Evolutionary conservation across 768 basidiomycete genomes (phyloP), one percentile per base, ranked within the genome.

Genomic region (Mycena rosella): DNA sequence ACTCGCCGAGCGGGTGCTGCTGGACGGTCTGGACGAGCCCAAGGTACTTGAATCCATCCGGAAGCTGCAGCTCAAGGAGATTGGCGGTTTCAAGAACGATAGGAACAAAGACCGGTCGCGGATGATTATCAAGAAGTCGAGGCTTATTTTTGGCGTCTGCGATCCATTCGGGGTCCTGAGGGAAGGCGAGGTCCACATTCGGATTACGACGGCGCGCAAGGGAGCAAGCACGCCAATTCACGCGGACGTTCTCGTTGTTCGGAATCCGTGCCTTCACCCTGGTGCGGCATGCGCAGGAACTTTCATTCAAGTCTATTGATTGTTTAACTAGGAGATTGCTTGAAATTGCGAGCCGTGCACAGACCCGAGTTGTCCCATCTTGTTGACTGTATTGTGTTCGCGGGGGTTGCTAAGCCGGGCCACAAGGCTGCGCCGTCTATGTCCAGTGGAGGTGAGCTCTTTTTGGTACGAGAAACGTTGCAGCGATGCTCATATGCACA

Each of bases 191-290:
- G 89, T 91, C 0, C 85, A 89, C 70, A 84, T 91, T 22, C 83
- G 89, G 2, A 84, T 91, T 34, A 87, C 85, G 0, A 78, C 82
- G 0, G 80, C 81, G 20, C 81, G 85, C 22, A 84, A 83, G 42
- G 90, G 89, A 3, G 80, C 81, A 0, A 78, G 85, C 5, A 89
- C 89, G 0, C 82, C 86, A 1, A 87, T 88, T 42, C 85, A 90
- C 67, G 83, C 85, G 0, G 87, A 90, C 69, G 88, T 91, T 0
- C 78, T 91, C 6, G 85, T 91, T 6, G 88, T 90, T 5, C 80
- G 89, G 24, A 92, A 92, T 73, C 90, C 90, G 0, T 92, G 90
- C 68, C 81, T 91, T 49, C 88, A 91, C 76, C 89, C 90, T 24
- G 90, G 88, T 87, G 56, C 5, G 77, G 65, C 2, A 15, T 20